Percentiles rank a stretch among this genome's conserved stretches.
Conservation (phyloP, 495 filamentous ascomycete genomes). For the Podospora didyma region DNA sequence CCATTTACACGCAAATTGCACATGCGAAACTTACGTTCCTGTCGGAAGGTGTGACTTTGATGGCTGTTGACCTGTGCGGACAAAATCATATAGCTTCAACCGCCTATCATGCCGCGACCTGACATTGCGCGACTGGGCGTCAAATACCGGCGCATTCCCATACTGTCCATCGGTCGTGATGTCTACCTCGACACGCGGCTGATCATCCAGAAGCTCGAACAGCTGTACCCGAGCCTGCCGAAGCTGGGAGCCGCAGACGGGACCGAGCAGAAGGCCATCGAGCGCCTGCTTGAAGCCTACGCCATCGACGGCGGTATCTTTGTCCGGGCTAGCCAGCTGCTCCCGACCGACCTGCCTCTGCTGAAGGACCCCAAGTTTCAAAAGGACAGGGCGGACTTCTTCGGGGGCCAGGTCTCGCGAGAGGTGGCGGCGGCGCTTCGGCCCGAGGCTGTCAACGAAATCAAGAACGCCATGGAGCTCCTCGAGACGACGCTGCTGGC, state of each 20-base stretch:
- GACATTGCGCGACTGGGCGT: conserved; percentile 54
- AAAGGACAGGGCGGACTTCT: conserved; percentile 49
- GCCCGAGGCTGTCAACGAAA: conserved; percentile 43
- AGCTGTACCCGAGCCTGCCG: conserved; percentile 8
- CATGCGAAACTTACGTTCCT: too few relatives aligned
- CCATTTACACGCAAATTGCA: too few relatives aligned
- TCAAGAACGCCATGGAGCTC: conserved; percentile 39
- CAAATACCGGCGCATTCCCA: conserved; percentile 61
- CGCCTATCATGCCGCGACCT: conserved; percentile 53
- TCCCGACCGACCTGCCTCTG: conserved; percentile 45
- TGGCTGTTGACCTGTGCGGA: too few relatives aligned
- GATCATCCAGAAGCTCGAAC: conserved; percentile 56
- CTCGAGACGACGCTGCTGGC: conserved; percentile 51
- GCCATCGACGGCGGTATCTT: conserved; percentile 48
- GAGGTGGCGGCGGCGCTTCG: conserved; percentile 27
- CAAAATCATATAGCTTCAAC: conserved; percentile 46
- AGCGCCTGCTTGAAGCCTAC: conserved; percentile 19
- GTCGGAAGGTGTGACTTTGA: too few relatives aligned
- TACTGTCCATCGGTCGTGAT: conserved; percentile 54
- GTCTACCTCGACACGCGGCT: conserved; percentile 57
- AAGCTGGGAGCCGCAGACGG: not conserved
- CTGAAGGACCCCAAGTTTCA: conserved; percentile 47
- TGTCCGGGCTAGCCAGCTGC: conserved; percentile 35
- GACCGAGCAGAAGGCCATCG: conserved; percentile 12
- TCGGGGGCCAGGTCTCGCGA: conserved; percentile 7